These are phyloP conservation scores for Penicillium thymicola DNA, from an alignment of 2,329 filamentous ascomycete species.

Conservation along the genomic window DNA sequence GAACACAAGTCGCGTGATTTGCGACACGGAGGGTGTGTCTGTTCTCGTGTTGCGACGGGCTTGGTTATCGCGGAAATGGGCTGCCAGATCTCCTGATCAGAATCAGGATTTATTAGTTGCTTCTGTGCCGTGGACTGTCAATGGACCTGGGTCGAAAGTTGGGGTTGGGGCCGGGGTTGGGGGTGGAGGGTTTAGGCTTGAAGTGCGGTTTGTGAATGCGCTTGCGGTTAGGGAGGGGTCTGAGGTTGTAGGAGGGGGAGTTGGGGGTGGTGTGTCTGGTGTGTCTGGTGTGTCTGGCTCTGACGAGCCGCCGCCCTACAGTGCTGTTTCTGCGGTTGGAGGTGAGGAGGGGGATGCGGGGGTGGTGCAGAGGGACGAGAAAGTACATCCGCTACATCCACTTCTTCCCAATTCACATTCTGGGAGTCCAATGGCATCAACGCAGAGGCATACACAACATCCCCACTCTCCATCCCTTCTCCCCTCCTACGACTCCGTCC, in stretches of 20 bases:
- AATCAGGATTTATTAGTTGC: background rate
- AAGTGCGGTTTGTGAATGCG: slow-evolving; percentile 18
- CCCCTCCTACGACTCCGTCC: slow-evolving; percentile 20
- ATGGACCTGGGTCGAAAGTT: background rate
- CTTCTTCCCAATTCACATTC: background rate
- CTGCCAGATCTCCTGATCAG: background rate
- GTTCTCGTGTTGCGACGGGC: slow-evolving; percentile 15
- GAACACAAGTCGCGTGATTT: slow-evolving; percentile 16
- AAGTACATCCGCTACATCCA: background rate
- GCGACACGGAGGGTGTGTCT: slow-evolving; percentile 9
- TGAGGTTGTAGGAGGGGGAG: no score
- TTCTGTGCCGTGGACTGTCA: background rate
- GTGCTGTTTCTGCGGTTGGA: background rate
- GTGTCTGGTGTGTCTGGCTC: no score
- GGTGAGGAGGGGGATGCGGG: background rate
- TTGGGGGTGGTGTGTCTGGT: no score
- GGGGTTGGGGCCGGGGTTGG: slow-evolving; percentile 9
- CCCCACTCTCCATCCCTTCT: background rate
- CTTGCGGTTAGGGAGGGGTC: background rate
- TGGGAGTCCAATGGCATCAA: background rate
- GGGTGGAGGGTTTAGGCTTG: background rate
- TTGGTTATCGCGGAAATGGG: slow-evolving; percentile 10
- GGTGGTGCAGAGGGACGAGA: background rate
- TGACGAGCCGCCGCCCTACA: slow-evolving; percentile 14
- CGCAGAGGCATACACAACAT: background rate